These are phyloP conservation scores for Ascochyta clinopodiicola DNA, from an alignment of 2,329 filamentous ascomycete species.

Conservation along the genomic window DNA sequence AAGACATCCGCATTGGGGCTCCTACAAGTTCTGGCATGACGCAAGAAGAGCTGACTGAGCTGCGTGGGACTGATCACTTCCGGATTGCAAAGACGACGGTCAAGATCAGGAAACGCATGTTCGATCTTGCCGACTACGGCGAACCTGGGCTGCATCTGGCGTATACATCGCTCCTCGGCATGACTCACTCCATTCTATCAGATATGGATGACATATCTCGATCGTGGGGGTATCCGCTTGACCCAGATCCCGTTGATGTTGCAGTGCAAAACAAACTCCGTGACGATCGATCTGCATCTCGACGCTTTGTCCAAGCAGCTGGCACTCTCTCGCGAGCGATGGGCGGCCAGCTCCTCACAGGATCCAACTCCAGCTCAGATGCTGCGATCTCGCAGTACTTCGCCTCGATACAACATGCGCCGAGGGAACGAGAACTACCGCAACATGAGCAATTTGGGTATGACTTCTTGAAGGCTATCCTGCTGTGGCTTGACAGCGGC, in stretches of 20 bases:
- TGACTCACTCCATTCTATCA: conserved; percentile 54
- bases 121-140: conserved; percentile 53
- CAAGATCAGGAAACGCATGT: conserved; percentile 62
- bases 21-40: conserved; percentile 38
- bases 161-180: conserved; percentile 49
- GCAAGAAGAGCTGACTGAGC: conserved; percentile 52
- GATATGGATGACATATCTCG: conserved; percentile 64
- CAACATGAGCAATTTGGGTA: conserved; percentile 64
- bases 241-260: conserved; percentile 61
- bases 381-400: conserved; percentile 54
- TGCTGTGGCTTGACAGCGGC: conserved; percentile 68
- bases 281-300: conserved; percentile 61
- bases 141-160: conserved; percentile 51
- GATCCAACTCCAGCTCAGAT: conserved; percentile 40
- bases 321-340: conserved; percentile 64
- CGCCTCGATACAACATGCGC: conserved; percentile 56
- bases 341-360: conserved; percentile 59
- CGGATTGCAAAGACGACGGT: conserved; percentile 63
- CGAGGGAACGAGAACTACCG: conserved; percentile 42
- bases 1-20: conserved; percentile 61
- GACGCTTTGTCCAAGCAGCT: conserved; percentile 68
- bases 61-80: conserved; percentile 62
- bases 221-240: conserved; percentile 65
- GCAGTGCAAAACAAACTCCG: conserved; percentile 63
- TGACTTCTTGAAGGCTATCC: conserved; percentile 68